Evolutionary conservation across 139 green algal species (phyloP).

Genomic region (Tetradesmus obliquus): DNA sequence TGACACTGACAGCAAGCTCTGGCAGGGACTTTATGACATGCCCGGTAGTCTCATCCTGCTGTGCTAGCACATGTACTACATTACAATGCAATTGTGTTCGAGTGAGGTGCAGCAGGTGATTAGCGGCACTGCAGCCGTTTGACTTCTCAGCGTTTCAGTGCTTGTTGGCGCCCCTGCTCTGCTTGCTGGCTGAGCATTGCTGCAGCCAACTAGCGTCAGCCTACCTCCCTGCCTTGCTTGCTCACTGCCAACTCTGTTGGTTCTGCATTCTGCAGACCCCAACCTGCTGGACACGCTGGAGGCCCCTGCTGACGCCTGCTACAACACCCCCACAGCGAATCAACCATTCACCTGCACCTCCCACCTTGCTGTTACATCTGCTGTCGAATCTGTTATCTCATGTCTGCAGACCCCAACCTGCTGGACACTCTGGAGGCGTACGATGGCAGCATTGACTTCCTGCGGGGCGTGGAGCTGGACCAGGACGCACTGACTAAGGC

Average conservation of each 20-base stretch:
- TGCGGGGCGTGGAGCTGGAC: conserved; percentile 83
- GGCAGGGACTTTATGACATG: not conserved
- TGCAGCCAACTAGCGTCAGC: no score
- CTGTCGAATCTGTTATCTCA: no score
- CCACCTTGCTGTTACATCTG: conserved; percentile 62
- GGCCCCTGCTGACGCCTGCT: conserved; percentile 82
- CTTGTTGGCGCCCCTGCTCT: no score
- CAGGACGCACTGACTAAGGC: conserved; percentile 92
- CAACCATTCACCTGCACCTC: not conserved
- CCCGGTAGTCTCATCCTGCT: no score
- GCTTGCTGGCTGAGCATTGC: no score
- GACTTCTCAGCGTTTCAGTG: no score
- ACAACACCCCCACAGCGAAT: no score
- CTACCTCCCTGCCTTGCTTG: not conserved
- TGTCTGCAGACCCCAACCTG: conserved; percentile 92
- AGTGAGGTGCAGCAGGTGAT: no score
- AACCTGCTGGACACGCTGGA: conserved; percentile 96
- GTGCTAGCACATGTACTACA: no score
- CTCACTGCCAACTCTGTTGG: not conserved
- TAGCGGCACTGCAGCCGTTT: no score
- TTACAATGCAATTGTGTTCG: no score
- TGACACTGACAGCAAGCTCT: not conserved
- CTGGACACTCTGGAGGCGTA: conserved; percentile 92
- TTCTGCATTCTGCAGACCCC: conserved; percentile 72
- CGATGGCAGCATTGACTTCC: conserved; percentile 88